Conservation (phyloP, 2,329 filamentous ascomycete genomes). For the Pezizomycotina sp. region DNA sequence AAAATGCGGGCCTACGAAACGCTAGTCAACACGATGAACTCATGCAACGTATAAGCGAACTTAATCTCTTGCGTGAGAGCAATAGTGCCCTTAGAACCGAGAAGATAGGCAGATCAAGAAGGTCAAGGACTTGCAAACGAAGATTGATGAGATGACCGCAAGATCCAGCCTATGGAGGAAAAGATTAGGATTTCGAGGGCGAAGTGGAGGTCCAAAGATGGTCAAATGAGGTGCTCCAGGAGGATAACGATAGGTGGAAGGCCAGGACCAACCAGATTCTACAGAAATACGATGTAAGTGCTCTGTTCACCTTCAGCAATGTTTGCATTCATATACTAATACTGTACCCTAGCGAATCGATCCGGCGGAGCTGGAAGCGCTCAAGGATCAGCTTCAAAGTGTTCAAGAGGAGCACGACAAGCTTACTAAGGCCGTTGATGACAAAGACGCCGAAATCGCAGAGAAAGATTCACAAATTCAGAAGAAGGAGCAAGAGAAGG, state of each 20-base stretch:
- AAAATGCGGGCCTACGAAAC: constrained; percentile 55
- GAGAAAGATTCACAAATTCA: no score
- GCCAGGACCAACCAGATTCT: constrained; percentile 91
- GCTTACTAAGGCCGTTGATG: constrained; percentile 27
- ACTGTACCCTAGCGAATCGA: constrained; percentile 50
- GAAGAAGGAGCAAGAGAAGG: constrained; percentile 20
- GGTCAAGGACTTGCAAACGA: constrained; percentile 55
- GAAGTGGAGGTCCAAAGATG: constrained; percentile 67
- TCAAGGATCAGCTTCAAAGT: constrained; percentile 59
- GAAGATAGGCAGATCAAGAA: constrained; percentile 58
- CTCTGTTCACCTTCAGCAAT: background rate
- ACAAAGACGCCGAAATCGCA: constrained; percentile 16
- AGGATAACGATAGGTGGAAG: constrained; percentile 88
- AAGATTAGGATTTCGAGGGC: constrained; percentile 69
- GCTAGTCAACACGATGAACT: constrained; percentile 73
- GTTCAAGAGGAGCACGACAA: constrained; percentile 49
- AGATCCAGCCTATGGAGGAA: constrained; percentile 67
- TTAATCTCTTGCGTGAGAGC: constrained; percentile 91
- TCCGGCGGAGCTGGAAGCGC: constrained; percentile 74
- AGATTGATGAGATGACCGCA: constrained; percentile 57
- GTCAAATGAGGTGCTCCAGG: constrained; percentile 73
- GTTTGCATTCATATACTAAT: background rate
- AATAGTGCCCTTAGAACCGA: constrained; percentile 81
- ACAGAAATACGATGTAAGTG: constrained; percentile 60
- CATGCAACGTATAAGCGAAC: constrained; percentile 84